Base-by-base conservation (phyloP, 768 basidiomycete species). In the Amanita molliuscula region DNA sequence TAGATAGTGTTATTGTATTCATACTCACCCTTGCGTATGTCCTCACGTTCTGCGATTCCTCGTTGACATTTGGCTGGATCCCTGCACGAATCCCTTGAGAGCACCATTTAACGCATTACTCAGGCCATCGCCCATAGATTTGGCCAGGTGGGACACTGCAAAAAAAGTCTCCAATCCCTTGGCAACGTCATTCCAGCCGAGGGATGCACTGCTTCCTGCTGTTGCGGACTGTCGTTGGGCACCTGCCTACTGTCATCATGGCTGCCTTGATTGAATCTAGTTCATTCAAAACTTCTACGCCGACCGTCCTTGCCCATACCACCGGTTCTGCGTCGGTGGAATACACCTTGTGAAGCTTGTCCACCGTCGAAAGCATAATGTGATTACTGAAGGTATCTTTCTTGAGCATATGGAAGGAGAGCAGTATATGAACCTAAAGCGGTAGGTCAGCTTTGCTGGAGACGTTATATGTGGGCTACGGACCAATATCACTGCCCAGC, bases 271-370 rank as follows among this genome's bases (percentile, higher is more conserved):
- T 56, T 0, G 79, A 70, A 51, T 86, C 84, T 13, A 96, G 66
- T 65, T 98, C 93, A 59, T 98, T 96, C 38, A 98, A 57, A 9
- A 96, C 81, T 58, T 98, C 95, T 16, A 97, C 61, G 1, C 96
- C 96, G 13, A 84, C 76, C 0, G 87, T 86, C 47, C 95, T 79
- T 2, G 81, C 82, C 88, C 88, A 92, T 15, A 96, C 92, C 10
- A 93, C 59, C 1, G 84, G 81, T 21, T 72, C 76, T 29, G 69
- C 67, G 37, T 82, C 78, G 3, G 76, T 76, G 1, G 82, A 69
- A 62, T 94, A 98, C 15, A 98, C 60, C 58, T 89, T 89, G 67
- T 94, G 87, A 31, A 98, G 73, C 60, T 93, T 93, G 67, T 99
- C 94, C 44, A 88, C 77, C 1, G 82, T 80, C 13, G 82, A 78